phyloP scores from a whole-genome alignment of 257 asterid species.

The Capsicum baccatum region DNA sequence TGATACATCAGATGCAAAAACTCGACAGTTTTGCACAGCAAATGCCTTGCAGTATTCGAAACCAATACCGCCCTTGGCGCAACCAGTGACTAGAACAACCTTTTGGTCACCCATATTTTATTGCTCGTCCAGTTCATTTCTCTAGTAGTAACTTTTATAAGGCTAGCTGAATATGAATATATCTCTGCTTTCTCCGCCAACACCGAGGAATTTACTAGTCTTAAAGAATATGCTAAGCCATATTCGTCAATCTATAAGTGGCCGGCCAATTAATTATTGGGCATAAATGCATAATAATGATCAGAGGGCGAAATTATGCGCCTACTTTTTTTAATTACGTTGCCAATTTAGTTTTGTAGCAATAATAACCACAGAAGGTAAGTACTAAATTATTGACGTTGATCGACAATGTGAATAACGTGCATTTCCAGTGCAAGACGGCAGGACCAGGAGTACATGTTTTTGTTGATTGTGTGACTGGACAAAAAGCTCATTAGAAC shows the following conservation, averaged over 20 bases:
- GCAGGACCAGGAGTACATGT: not conserved
- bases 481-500: not conserved
- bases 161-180: not conserved
- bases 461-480: not conserved
- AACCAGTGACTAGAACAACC: conserved; percentile 76
- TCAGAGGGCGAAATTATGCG: not conserved
- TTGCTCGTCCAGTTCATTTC: not conserved
- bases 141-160: not conserved
- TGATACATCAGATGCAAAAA: conserved; percentile 61
- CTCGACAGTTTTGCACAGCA: conserved; percentile 60
- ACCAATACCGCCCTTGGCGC: conserved; percentile 86
- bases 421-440: not conserved
- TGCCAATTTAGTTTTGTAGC: not conserved
- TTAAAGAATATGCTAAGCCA: conserved; percentile 12
- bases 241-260: conserved; percentile 26
- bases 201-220: not conserved
- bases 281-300: not conserved
- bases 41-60: conserved; percentile 82
- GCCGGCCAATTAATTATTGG: conserved; percentile 16
- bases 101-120: conserved; percentile 44
- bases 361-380: not conserved
- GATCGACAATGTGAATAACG: not conserved
- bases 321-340: not conserved
- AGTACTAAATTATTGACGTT: not conserved
- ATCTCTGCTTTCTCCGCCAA: conserved; percentile 37